Evolutionary conservation across 2,329 filamentous ascomycete genomes (phyloP).

Genomic region (Fusarium piperis): DNA sequence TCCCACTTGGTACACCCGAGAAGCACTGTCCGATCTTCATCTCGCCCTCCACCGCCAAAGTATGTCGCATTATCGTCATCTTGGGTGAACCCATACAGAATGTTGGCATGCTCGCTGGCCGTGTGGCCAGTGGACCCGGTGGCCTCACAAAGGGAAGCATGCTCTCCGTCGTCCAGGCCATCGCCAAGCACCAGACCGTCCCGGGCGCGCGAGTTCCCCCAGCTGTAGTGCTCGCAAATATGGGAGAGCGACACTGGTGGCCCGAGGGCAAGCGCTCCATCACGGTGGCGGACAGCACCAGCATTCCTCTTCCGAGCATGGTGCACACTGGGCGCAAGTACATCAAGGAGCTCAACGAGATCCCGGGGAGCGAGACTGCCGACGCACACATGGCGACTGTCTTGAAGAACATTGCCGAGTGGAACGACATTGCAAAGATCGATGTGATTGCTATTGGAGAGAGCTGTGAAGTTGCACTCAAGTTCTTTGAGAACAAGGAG

Average conservation of each 20-base stretch:
- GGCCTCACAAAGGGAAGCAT: slow-evolving; percentile 78
- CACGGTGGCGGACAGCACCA: slow-evolving; percentile 65
- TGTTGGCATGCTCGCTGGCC: slow-evolving; percentile 78
- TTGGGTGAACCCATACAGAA: slow-evolving; percentile 79
- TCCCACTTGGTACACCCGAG: slow-evolving; percentile 69
- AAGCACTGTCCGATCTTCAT: slow-evolving; percentile 76
- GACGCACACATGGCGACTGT: slow-evolving; percentile 72
- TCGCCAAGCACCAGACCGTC: slow-evolving; percentile 51
- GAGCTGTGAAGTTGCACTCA: slow-evolving; percentile 66
- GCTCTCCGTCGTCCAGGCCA: slow-evolving; percentile 66
- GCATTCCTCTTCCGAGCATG: slow-evolving; percentile 69
- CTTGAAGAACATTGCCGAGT: slow-evolving; percentile 70
- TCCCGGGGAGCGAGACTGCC: slow-evolving; percentile 67
- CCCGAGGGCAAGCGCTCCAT: slow-evolving; percentile 69
- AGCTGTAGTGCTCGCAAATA: slow-evolving; percentile 80
- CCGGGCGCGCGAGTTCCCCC: slow-evolving; percentile 51
- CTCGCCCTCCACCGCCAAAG: slow-evolving; percentile 60
- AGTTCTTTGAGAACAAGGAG: slow-evolving; percentile 66
- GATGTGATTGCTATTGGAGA: slow-evolving; percentile 78
- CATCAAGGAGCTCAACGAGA: slow-evolving; percentile 65
- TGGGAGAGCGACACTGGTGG: slow-evolving; percentile 81
- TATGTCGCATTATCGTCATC: slow-evolving; percentile 75
- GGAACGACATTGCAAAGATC: slow-evolving; percentile 61
- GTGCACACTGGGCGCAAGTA: slow-evolving; percentile 66
- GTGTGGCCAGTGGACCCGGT: slow-evolving; percentile 69